These are phyloP conservation scores for Fusarium floridanum DNA, from an alignment of 2,329 filamentous ascomycete genomes.

Conservation along the genomic window DNA sequence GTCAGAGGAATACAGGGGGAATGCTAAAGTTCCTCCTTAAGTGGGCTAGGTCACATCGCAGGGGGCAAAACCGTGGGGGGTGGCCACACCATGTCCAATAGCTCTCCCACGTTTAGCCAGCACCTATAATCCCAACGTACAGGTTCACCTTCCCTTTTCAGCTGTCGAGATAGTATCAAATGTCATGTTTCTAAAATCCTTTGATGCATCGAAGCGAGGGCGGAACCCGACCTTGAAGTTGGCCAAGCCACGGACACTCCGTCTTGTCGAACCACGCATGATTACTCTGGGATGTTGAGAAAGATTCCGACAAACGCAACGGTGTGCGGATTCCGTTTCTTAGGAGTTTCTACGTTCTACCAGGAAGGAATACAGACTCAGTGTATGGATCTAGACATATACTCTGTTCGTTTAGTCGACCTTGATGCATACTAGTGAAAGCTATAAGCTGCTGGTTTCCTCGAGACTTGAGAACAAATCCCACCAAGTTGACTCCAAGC, in stretches of 20 bases:
- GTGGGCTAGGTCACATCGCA: neutral
- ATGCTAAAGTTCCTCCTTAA: neutral
- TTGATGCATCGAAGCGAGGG: neutral
- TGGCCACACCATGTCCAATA: constrained; percentile 1
- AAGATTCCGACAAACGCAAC: neutral
- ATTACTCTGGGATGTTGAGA: neutral
- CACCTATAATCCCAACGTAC: neutral
- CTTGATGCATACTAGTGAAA: neutral
- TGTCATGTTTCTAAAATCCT: neutral
- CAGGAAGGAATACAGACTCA: neutral
- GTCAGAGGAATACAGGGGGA: neutral
- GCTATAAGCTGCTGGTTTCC: neutral
- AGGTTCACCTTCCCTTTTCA: neutral
- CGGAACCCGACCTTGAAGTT: constrained; percentile 5
- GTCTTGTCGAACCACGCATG: neutral
- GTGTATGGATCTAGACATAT: neutral
- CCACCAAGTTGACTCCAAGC: neutral
- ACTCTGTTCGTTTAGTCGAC: neutral
- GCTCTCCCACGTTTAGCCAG: neutral
- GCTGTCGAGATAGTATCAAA: neutral
- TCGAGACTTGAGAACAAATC: neutral
- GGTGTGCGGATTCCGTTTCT: neutral
- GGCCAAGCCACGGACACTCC: neutral
- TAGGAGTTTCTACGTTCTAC: neutral
- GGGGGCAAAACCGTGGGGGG: neutral